These are phyloP conservation scores for Ormosia emarginata DNA, from an alignment of 306 rosid genomes.

Conservation along the genomic window DNA sequence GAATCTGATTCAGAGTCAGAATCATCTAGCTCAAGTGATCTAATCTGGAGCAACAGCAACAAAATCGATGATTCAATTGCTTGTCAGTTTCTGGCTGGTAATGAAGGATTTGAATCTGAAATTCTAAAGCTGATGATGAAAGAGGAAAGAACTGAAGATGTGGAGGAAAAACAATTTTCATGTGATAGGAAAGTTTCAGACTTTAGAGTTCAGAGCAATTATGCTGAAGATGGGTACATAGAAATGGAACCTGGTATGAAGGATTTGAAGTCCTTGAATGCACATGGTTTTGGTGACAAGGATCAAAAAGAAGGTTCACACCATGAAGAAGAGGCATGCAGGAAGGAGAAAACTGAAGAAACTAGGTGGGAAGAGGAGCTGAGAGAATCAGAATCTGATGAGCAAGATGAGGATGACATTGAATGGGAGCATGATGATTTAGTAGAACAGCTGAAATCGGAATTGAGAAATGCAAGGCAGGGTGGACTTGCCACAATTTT, in stretches of 20 bases:
- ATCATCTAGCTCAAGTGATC: conserved; percentile 31
- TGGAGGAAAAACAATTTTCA: conserved; percentile 19
- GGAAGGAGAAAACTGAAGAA: conserved; percentile 28
- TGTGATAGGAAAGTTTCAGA: conserved; percentile 16
- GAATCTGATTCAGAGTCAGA: conserved; percentile 45
- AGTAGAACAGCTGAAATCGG: conserved; percentile 68
- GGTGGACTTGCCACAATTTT: conserved; percentile 78
- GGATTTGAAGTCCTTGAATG: conserved; percentile 7
- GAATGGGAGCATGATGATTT: conserved; percentile 71
- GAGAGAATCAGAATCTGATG: conserved; percentile 25
- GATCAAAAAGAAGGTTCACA: conserved; percentile 12
- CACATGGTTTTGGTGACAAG: background rate
- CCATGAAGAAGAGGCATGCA: conserved; percentile 6
- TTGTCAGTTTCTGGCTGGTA: conserved; percentile 31
- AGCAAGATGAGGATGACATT: conserved; percentile 28
- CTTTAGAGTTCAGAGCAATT: background rate
- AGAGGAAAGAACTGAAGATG: background rate
- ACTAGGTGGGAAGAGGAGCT: conserved; percentile 14
- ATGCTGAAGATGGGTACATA: conserved; percentile 37
- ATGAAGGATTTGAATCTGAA: conserved; percentile 32
- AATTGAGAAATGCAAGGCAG: conserved; percentile 60
- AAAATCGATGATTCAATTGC: conserved; percentile 32
- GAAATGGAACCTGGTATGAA: conserved; percentile 40
- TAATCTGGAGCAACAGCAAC: conserved; percentile 22
- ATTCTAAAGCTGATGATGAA: conserved; percentile 16